phyloP scores from a whole-genome alignment of 306 rosid genomes.

The Medicago arabica region DNA sequence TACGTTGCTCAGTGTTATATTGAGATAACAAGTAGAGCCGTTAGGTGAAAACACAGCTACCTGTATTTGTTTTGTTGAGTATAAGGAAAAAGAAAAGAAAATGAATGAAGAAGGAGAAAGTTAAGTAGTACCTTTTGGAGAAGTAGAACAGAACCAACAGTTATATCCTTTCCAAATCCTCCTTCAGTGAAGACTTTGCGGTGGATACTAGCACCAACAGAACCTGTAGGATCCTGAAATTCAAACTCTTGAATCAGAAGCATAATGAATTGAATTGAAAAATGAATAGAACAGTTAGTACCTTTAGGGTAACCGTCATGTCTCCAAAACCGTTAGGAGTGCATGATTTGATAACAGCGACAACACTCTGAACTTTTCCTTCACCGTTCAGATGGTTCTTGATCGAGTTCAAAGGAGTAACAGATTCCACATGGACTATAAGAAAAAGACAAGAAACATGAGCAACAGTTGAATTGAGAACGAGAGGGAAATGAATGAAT shows the following conservation, averaged over 20 bases:
- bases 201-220: constrained; percentile 67
- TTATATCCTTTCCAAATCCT: constrained; percentile 56
- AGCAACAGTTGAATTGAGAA: not conserved
- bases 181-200: constrained; percentile 59
- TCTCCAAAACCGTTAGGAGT: constrained; percentile 78
- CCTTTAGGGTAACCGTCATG: constrained; percentile 74
- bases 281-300: constrained; percentile 18
- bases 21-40: constrained; percentile 61
- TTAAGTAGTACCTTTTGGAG: constrained; percentile 58
- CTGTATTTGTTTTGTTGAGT: constrained; percentile 41
- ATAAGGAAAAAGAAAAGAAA: not conserved
- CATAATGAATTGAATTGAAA: not conserved
- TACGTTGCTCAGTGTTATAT: constrained; percentile 68
- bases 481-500: not conserved
- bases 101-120: not conserved
- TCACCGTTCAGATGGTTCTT: constrained; percentile 45
- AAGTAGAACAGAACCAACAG: constrained; percentile 72
- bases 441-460: not conserved
- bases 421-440: constrained; percentile 28
- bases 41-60: constrained; percentile 76
- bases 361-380: constrained; percentile 50
- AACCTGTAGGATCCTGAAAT: constrained; percentile 81
- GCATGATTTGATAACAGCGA: constrained; percentile 72
- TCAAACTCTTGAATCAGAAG: not conserved
- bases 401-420: constrained; percentile 58